Evolutionary conservation across 768 basidiomycete species (phyloP).

Genomic region (Pholiota molesta): DNA sequence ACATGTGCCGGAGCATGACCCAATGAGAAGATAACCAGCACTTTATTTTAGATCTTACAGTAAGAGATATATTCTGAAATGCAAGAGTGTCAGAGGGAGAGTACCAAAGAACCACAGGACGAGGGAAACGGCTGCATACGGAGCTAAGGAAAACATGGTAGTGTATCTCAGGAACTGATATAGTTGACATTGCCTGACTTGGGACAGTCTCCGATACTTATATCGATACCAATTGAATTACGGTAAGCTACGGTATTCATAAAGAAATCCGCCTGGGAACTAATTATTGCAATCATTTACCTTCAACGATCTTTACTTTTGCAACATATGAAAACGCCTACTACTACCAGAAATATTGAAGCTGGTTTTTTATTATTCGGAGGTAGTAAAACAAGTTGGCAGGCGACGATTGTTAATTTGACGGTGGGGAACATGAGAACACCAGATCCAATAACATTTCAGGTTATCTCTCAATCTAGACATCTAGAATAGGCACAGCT

Average conservation of each 20-base stretch:
- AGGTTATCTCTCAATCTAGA: not conserved
- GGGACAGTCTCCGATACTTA: not conserved
- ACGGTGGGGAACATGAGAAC: not conserved
- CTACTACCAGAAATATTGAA: not conserved
- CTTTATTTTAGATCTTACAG: not conserved
- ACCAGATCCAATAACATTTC: not conserved
- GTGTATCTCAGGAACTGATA: slow-evolving; percentile 6
- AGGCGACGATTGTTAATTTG: not conserved
- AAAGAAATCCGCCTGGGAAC: not conserved
- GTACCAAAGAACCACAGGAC: not conserved
- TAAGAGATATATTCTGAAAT: not conserved
- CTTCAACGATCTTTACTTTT: not conserved
- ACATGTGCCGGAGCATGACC: slow-evolving; percentile 5
- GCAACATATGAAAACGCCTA: not conserved
- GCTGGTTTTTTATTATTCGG: not conserved
- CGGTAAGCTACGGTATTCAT: slow-evolving; percentile 9
- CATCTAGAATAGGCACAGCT: not conserved
- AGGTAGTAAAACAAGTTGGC: not conserved
- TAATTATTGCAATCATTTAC: not conserved
- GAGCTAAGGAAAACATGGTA: slow-evolving; percentile 1
- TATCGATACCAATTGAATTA: slow-evolving; percentile 6
- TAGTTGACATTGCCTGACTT: slow-evolving; percentile 4
- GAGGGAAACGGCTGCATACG: slow-evolving; percentile 2
- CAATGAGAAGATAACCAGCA: not conserved
- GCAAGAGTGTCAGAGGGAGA: slow-evolving; percentile 6